Conservation (phyloP, 169 alveolate species). For the Eimeria falciformis region DNA sequence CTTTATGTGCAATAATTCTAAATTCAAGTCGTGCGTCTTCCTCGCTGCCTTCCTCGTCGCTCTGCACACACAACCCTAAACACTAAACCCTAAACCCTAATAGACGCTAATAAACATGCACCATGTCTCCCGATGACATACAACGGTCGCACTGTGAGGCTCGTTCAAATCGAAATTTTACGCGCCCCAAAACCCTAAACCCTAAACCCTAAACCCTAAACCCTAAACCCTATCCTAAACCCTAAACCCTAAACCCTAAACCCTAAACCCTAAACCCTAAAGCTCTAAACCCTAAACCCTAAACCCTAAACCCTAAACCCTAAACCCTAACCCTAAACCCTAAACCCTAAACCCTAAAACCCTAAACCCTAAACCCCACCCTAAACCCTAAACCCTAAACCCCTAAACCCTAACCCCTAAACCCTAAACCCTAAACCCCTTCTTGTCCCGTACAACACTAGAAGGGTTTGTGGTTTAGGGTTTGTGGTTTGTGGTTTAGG, state of each 20-base stretch:
- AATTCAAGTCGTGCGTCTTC: conserved; percentile 72
- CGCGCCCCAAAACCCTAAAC: conserved; percentile 1
- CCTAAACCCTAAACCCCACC: no score
- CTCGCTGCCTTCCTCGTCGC: conserved; percentile 65
- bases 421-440: no score
- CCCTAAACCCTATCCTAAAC: not conserved
- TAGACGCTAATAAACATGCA: not conserved
- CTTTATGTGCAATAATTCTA: conserved; percentile 27
- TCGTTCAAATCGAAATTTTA: no score
- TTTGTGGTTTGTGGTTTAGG: not conserved
- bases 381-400: no score
- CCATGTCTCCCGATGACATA: no score
- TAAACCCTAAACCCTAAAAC: no score
- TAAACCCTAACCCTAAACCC: not conserved
- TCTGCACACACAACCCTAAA: not conserved
- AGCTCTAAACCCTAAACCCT: not conserved
- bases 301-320: conserved; percentile 8
- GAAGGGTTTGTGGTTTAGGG: not conserved
- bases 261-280: conserved; percentile 3
- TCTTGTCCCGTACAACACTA: no score
- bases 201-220: conserved; percentile 1
- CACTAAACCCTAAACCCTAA: conserved; percentile 12
- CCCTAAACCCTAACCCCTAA: no score
- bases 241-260: conserved; percentile 1
- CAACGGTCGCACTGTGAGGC: no score